Evolutionary conservation across 1,284 basidiomycete species (phyloP), one percentile per base, ranked within the genome.

Genomic region (Pseudozyma sp.): DNA sequence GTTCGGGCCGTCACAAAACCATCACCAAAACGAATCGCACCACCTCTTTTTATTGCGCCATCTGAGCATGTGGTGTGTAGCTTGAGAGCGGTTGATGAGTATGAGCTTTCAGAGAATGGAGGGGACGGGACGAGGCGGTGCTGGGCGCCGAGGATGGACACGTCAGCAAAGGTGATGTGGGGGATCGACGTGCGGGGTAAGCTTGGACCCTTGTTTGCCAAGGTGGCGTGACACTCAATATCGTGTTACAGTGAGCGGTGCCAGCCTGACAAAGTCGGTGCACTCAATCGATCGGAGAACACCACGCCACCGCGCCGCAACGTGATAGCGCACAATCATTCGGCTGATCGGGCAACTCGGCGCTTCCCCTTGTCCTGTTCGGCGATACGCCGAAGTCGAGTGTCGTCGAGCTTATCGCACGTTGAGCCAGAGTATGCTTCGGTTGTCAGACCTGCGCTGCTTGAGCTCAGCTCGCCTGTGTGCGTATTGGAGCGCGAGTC

Each of bases 1-100:
- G 37, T 46, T 50, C 48, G 48, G 17, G 29, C 6, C 19, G 17
- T 24, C 24, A 13, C 34, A 9, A 39, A 42, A 42, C 11, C 10
- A 37, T 10, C 30, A 30, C 46, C 48, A 30, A 49, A 60, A 52
- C 17, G 39, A 46, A 57, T 52, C 33, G 50, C 55, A 60, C 59
- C 63, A 62, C 57, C 58, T 65, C 68, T 70, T 55, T 60, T 30
- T 42, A 19, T 42, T 30, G 30, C 24, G 19, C 14, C 10, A n/a
- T 33, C 5, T 24, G 37, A 13, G 35, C 35, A 37, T 37, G 9
- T 37, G 17, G 29, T 42, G 19, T 50, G 19, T 19, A 30, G 49
- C 24, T 24, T 24, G 24, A 24, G 24, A 24, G 24, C 24, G 4
- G 1, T 24, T 24, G 24, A 24, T 24, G 24, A 24, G 1, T 24